Conservation (phyloP, 495 filamentous ascomycete species). For the Aspergillus nidulans region DNA sequence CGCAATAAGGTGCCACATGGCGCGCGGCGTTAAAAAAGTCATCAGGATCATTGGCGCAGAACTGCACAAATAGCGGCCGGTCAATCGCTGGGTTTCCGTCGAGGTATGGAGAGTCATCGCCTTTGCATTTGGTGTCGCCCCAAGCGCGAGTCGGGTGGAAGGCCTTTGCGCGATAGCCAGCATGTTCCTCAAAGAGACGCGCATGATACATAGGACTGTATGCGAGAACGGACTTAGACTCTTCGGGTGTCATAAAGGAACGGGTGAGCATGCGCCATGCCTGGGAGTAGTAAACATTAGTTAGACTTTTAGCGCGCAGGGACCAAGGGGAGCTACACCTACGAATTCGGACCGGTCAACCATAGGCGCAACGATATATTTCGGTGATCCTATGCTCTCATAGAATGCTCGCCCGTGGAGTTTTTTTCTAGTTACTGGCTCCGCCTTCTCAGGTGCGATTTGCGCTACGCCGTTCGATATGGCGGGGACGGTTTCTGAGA, state of each 20-base stretch:
- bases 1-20: constrained; percentile 75
- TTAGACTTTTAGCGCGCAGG: constrained; percentile 14
- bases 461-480: constrained; percentile 17
- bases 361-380: constrained; percentile 91
- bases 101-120: constrained; percentile 49
- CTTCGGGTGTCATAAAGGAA: constrained; percentile 70
- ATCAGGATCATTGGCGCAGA: constrained; percentile 86
- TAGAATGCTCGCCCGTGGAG: constrained; percentile 86
- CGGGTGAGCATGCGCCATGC: constrained; percentile 94
- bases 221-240: constrained; percentile 59
- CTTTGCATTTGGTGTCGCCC: constrained; percentile 21
- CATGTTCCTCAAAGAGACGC: constrained; percentile 69
- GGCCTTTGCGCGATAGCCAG: constrained; percentile 67
- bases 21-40: constrained; percentile 71
- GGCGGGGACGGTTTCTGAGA: constrained; percentile 18
- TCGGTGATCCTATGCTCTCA: constrained; percentile 86
- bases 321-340: constrained; percentile 27
- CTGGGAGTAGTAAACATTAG: constrained; percentile 35
- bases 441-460: constrained; percentile 16
- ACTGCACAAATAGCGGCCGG: constrained; percentile 90
- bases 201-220: constrained; percentile 97
- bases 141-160: constrained; percentile 64
- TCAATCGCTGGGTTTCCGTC: constrained; percentile 83
- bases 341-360: constrained; percentile 98
- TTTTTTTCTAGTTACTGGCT: constrained; percentile 40